phyloP scores from a whole-genome alignment of 495 filamentous ascomycete species.

The Tirmania nivea region DNA sequence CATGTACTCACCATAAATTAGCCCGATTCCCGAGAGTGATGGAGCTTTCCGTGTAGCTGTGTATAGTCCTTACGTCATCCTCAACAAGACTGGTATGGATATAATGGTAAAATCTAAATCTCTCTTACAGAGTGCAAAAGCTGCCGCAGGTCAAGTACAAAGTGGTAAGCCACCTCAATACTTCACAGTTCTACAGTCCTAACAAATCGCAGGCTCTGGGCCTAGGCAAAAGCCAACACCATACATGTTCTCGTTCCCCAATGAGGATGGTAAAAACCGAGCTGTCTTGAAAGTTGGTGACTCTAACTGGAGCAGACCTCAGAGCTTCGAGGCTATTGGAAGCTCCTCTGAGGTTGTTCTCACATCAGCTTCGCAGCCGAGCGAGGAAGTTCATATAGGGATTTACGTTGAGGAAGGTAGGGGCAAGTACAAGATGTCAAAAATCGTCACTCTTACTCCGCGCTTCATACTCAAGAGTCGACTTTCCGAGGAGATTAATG shows the following conservation, averaged over 20 bases:
- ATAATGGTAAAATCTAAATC: slow-evolving; percentile 77
- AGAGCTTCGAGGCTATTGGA: slow-evolving; percentile 96
- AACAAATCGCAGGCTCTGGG: not conserved
- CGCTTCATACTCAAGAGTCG: slow-evolving; percentile 90
- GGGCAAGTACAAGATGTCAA: slow-evolving; percentile 93
- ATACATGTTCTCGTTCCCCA: slow-evolving; percentile 85
- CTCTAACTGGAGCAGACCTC: slow-evolving; percentile 86
- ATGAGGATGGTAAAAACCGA: slow-evolving; percentile 71
- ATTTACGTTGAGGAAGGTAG: slow-evolving; percentile 73
- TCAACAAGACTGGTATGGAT: slow-evolving; percentile 84
- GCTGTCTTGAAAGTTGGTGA: slow-evolving; percentile 68
- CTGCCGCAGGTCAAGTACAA: slow-evolving; percentile 47
- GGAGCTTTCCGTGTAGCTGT: slow-evolving; percentile 90
- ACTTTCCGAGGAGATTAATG: slow-evolving; percentile 62
- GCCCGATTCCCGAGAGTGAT: slow-evolving; percentile 70
- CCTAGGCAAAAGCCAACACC: slow-evolving; percentile 47
- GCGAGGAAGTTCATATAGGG: slow-evolving; percentile 72
- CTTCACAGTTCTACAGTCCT: no score
- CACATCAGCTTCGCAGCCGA: slow-evolving; percentile 37
- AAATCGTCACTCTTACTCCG: slow-evolving; percentile 81
- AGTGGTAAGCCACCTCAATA: slow-evolving; percentile 4
- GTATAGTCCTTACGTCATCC: slow-evolving; percentile 76
- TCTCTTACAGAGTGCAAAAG: slow-evolving; percentile 59
- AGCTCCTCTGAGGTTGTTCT: slow-evolving; percentile 71
- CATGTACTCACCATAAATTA: not conserved